Conservation (phyloP, 1,139 yeast genomes). For the Yamadazyma triangularis region DNA sequence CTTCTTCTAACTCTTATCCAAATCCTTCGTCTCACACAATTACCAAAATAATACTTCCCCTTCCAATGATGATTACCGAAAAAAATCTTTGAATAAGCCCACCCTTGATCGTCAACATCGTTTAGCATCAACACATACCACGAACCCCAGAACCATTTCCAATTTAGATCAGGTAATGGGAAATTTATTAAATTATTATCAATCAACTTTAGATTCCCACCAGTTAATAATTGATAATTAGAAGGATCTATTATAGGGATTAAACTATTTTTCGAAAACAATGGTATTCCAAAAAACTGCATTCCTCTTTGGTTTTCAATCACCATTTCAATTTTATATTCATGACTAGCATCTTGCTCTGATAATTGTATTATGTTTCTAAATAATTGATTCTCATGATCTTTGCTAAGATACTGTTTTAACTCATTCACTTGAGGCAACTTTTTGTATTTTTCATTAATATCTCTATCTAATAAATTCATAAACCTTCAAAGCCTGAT, state of each 20-base stretch:
- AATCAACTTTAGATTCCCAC: constrained; percentile 22
- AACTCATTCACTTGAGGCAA: constrained; percentile 12
- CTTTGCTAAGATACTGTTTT: constrained; percentile 1
- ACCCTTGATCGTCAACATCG: constrained; percentile 75
- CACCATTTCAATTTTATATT: constrained; percentile 24
- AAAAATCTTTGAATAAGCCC: constrained; percentile 55
- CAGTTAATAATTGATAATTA: constrained; percentile 33
- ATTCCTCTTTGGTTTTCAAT: constrained; percentile 72
- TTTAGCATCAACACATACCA: constrained; percentile 73
- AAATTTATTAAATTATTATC: constrained; percentile 34
- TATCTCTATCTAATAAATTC: constrained; percentile 8
- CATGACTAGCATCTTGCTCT: constrained; percentile 3
- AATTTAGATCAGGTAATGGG: constrained; percentile 61
- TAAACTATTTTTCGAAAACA: constrained; percentile 53
- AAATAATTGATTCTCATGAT: neutral
- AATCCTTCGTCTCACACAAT: constrained; percentile 54
- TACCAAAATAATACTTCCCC: constrained; percentile 52
- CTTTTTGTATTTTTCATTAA: constrained; percentile 5
- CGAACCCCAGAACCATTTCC: constrained; percentile 70
- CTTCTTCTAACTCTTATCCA: constrained; percentile 45
- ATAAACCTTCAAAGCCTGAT: too few relatives aligned
- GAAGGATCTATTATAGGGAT: constrained; percentile 61
- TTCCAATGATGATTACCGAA: constrained; percentile 54
- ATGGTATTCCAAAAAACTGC: constrained; percentile 59
- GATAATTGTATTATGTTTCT: constrained; percentile 1